Evolutionary conservation across 495 filamentous ascomycete genomes (phyloP).

Genomic region (Evansstolkia leycettana): DNA sequence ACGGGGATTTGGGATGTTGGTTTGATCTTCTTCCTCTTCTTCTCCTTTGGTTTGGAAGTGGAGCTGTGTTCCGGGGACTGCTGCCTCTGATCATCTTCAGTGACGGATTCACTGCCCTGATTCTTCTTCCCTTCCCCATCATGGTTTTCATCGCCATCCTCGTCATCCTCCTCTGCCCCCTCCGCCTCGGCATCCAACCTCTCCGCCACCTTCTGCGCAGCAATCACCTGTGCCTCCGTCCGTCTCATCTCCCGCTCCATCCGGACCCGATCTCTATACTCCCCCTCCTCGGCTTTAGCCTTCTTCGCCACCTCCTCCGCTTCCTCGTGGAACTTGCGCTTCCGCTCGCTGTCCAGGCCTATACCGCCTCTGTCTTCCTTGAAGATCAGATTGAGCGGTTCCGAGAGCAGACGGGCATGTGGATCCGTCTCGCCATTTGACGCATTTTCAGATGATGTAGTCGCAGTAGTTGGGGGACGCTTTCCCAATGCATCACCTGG

Average conservation of each 20-base stretch:
- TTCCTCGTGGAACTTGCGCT: constrained; percentile 64
- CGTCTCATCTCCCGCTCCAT: constrained; percentile 60
- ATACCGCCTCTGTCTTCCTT: constrained; percentile 83
- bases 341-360: constrained; percentile 69
- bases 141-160: constrained; percentile 10
- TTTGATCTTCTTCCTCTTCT: constrained; percentile 18
- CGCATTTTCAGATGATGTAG: constrained; percentile 6
- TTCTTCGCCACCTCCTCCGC: constrained; percentile 46
- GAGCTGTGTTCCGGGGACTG: no score
- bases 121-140: no score
- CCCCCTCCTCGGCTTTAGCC: constrained; percentile 53
- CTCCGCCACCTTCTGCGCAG: constrained; percentile 76
- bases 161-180: constrained; percentile 11
- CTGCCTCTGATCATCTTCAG: no score
- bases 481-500: constrained; percentile 60
- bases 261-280: constrained; percentile 63
- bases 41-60: neutral
- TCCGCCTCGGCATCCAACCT: constrained; percentile 45
- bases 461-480: constrained; percentile 3
- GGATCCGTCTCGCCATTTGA: neutral
- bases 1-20: constrained; percentile 55
- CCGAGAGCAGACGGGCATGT: constrained; percentile 20
- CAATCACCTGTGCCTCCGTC: constrained; percentile 51
- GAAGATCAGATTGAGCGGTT: constrained; percentile 56
- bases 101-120: no score